Evolutionary conservation across 2,329 filamentous ascomycete species (phyloP).

Genomic region (Acrodontium crateriforme): DNA sequence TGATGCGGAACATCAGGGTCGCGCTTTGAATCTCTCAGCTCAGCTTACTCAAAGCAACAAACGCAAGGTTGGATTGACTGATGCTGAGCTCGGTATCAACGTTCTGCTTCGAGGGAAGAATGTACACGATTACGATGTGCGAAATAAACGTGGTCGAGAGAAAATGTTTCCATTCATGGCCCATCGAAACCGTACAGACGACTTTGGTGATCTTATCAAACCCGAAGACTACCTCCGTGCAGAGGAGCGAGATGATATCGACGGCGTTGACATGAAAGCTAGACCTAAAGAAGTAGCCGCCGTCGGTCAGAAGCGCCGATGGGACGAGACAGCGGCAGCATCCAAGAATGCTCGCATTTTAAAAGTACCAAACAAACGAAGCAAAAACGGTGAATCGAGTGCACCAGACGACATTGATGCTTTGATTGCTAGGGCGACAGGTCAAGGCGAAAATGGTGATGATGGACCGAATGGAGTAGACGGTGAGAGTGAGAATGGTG

Average conservation of each 20-base stretch:
- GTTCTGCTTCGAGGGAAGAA: conserved; percentile 70
- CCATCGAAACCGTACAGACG: conserved; percentile 65
- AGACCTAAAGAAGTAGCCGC: conserved; percentile 34
- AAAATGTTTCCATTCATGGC: conserved; percentile 82
- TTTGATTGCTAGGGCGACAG: conserved; percentile 18
- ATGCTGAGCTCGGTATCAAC: conserved; percentile 85
- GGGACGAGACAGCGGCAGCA: conserved; percentile 53
- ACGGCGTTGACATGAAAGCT: conserved; percentile 47
- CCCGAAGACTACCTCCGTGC: conserved; percentile 88
- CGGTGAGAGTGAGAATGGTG: conserved; percentile 21
- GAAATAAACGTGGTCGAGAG: conserved; percentile 82
- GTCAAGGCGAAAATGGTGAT: conserved; percentile 8
- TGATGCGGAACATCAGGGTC: conserved; percentile 80
- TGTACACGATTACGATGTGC: conserved; percentile 85
- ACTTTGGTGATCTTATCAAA: conserved; percentile 86
- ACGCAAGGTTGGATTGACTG: conserved; percentile 62
- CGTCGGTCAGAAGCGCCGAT: conserved; percentile 85
- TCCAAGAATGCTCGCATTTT: conserved; percentile 2
- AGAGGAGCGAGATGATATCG: conserved; percentile 71
- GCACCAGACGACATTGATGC: conserved; percentile 23
- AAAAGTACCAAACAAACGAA: conserved; percentile 40
- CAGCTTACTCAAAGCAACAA: conserved; percentile 65
- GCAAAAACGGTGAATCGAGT: conserved; percentile 34
- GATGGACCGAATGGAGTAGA: conserved; percentile 11
- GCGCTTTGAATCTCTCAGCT: conserved; percentile 76